Evolutionary conservation across 2,329 filamentous ascomycete species (phyloP).

Genomic region (Pyrenophora tritici-repentis): DNA sequence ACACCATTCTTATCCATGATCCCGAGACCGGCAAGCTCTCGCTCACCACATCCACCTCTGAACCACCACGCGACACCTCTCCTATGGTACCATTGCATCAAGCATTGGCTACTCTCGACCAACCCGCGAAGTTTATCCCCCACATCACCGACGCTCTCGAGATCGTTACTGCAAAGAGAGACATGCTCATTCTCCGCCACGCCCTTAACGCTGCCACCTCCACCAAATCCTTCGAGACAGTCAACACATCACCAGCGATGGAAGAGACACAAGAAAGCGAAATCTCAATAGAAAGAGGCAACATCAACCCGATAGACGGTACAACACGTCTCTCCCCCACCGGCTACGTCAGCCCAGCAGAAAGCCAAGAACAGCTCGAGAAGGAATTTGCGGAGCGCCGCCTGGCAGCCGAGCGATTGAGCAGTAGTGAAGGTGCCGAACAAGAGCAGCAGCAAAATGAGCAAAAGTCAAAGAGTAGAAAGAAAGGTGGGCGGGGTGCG

Average conservation of each 20-base stretch:
- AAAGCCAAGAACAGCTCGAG: constrained; percentile 28
- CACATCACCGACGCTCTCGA: constrained; percentile 34
- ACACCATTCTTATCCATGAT: constrained; percentile 38
- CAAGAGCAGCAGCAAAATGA: not conserved
- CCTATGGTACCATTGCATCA: constrained; percentile 32
- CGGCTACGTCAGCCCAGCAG: constrained; percentile 40
- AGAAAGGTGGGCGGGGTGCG: constrained; percentile 18
- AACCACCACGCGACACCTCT: constrained; percentile 19
- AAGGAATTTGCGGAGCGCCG: constrained; percentile 31
- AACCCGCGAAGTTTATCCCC: constrained; percentile 38
- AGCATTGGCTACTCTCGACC: constrained; percentile 34
- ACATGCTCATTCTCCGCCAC: constrained; percentile 41
- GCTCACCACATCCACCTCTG: constrained; percentile 30
- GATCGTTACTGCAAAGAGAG: constrained; percentile 32
- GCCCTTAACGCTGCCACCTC: constrained; percentile 10
- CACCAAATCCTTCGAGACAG: constrained; percentile 14
- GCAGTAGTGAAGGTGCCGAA: not conserved
- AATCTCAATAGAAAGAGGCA: not conserved
- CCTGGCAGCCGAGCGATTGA: constrained; percentile 22
- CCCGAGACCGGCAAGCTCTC: constrained; percentile 31
- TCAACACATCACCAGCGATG: constrained; percentile 1
- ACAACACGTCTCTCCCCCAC: constrained; percentile 41
- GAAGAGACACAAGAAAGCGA: not conserved
- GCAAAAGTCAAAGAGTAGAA: constrained; percentile 7
- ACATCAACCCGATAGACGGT: constrained; percentile 45